phyloP scores from a whole-genome alignment of 306 rosid genomes.

The Vachellia pachyceras region DNA sequence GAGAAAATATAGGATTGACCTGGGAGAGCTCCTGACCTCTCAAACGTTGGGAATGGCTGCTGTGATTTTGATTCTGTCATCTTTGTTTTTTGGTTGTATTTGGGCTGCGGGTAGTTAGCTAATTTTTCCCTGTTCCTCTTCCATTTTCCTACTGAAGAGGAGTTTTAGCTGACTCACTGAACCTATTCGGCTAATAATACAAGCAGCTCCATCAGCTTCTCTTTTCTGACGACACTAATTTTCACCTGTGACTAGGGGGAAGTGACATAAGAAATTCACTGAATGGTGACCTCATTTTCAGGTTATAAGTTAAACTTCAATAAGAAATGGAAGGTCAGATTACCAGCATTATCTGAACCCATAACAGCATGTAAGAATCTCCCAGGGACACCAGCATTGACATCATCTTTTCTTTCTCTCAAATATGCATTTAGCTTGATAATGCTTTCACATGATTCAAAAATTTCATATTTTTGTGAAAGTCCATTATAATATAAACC shows the following conservation, averaged over 20 bases:
- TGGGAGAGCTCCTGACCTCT: too few relatives aligned
- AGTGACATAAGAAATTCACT: neutral
- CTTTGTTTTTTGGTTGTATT: too few relatives aligned
- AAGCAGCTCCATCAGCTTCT: too few relatives aligned
- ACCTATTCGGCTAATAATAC: too few relatives aligned
- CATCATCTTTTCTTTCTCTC: slow-evolving; percentile 69
- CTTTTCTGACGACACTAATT: neutral
- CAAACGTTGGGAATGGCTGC: too few relatives aligned
- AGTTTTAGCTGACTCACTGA: too few relatives aligned
- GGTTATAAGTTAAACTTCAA: neutral
- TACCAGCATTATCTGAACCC: slow-evolving; percentile 71
- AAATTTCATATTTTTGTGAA: slow-evolving; percentile 69
- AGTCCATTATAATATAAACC: slow-evolving; percentile 67
- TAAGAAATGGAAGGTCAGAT: slow-evolving; percentile 27
- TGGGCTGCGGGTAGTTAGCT: too few relatives aligned
- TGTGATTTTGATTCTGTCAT: too few relatives aligned
- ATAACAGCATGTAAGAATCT: slow-evolving; percentile 76
- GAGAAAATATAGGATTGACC: too few relatives aligned
- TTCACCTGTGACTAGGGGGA: neutral
- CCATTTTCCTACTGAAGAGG: too few relatives aligned
- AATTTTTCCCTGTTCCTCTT: too few relatives aligned
- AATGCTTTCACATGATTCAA: slow-evolving; percentile 71
- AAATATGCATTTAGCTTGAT: slow-evolving; percentile 63
- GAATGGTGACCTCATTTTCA: neutral
- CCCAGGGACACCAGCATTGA: slow-evolving; percentile 77